Evolutionary conservation across 2,329 filamentous ascomycete species (phyloP).

Genomic region (Penicillium corylophilum): DNA sequence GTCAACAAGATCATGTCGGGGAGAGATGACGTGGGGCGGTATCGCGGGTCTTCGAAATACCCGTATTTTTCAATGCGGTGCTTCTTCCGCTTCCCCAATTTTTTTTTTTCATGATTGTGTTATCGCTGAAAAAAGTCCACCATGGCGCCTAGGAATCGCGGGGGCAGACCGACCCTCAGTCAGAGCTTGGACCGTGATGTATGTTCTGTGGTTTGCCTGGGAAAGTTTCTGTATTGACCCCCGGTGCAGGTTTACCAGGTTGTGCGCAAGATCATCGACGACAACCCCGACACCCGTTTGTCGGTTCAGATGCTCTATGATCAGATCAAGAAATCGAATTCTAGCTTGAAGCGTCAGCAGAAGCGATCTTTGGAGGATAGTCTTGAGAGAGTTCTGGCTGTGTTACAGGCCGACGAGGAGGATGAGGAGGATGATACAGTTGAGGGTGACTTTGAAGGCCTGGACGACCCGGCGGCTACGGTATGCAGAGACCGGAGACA

Average conservation of each 20-base stretch:
- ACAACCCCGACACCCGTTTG: constrained; percentile 57
- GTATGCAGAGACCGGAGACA: constrained; percentile 21
- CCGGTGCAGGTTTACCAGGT: constrained; percentile 68
- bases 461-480: constrained; percentile 39
- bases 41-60: constrained; percentile 15
- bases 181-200: constrained; percentile 65
- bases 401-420: constrained; percentile 64
- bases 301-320: constrained; percentile 69
- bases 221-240: constrained; percentile 2
- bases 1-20: constrained; percentile 8
- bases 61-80: constrained; percentile 10
- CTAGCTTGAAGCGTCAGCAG: constrained; percentile 76
- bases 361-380: constrained; percentile 80
- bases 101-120: constrained; percentile 17
- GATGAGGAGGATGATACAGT: constrained; percentile 53
- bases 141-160: constrained; percentile 43
- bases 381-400: constrained; percentile 76
- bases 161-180: constrained; percentile 49
- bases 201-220: constrained; percentile 7
- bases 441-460: constrained; percentile 52
- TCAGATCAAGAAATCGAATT: constrained; percentile 80
- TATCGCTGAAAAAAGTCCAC: constrained; percentile 11
- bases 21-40: constrained; percentile 20
- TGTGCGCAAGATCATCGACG: constrained; percentile 72
- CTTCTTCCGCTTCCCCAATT: constrained; percentile 18